Evolutionary conservation across 768 basidiomycete species (phyloP), one percentile per base, ranked within the genome.

Genomic region (Lactarius akahatsu): DNA sequence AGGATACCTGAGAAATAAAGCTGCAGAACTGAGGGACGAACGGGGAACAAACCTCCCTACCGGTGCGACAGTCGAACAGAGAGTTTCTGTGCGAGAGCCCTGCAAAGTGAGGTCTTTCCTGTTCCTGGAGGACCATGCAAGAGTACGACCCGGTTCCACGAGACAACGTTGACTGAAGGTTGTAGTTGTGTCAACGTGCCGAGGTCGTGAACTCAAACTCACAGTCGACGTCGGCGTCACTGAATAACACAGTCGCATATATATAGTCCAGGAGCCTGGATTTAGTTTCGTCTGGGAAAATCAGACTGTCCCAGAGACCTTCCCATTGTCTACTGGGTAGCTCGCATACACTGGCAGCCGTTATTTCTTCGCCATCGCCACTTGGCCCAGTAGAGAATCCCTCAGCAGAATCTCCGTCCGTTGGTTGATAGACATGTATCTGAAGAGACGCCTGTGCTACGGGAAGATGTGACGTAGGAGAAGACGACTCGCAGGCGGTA

Each of bases 81-180:
- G 11, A 98, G 81, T 72, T 98, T 99, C 71, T 99, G 97, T 1
- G 97, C 94, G 7, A 99, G 81, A 11, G 96, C 96, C 50, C 94
- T 85, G 74, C 95, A 98, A 2, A 99, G 80, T 1, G 92, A 94
- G 0, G 97, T 98, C 79, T 99, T 98, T 15, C 97, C 96, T 1
- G 97, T 98, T 0, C 97, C 97, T 2, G 97, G 97, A 28, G 97
- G 97, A 0, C 97, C 97, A 74, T 98, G 96, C 16, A 99, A 80
- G 9, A 99, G 79, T 1, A 98, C 91, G 16, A 99, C 89, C 2
- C 96, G 87, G 73, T 98, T 98, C 95, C 96, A 98, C 0, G 93
- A 89, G 13, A 98, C 87, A 43, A 98, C 82, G 73, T 98, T 96
- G 77, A 87, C 91, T 92, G 65, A 2, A 59, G n/a, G 41, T 40